Evolutionary conservation across 2,329 filamentous ascomycete species (phyloP), one percentile per base, ranked within the genome.

Genomic region (Ascochyta koolunga): DNA sequence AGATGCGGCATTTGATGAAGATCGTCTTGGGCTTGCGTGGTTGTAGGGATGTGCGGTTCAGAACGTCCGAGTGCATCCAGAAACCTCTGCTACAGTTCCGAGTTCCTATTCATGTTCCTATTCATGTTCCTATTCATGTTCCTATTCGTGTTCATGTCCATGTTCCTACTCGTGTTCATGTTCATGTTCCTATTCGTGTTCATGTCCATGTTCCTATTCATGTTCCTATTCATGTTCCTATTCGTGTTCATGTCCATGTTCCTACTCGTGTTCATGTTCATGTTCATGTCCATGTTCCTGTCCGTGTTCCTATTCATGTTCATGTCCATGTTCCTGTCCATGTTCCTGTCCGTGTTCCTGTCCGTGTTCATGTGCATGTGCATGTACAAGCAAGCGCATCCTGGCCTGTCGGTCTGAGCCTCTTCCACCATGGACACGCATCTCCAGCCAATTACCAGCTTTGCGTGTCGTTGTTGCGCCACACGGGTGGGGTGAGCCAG

Each of bases 381-480:
- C n/a, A n/a, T n/a, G n/a, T n/a, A n/a, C n/a, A n/a, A n/a, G n/a
- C n/a, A n/a, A 50, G 40, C 27, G 33, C 43, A 32, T 32, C 42
- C 44, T 39, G 15, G 29, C 41, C 40, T 35, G 42, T 29, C 39
- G 32, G 36, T 36, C 51, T 50, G 36, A 54, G 51, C 51, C 51
- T 50, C 27, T 11, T 13, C 27, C 11, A 29, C 33, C 50, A 46
- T 38, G 53, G 41, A 41, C 56, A 66, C 56, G 58, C 35, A 50
- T 55, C 45, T 58, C 50, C 24, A 45, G 36, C 67, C 67, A 70
- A 66, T 72, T 42, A 48, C 49, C n/a, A 15, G 19, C 36, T 27
- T 27, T 39, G 47, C 53, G 42, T 19, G 19, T 33, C 29, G 35
- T 22, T 32, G 31, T 35, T 50, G 47, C 53, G 53, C 53, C 53